Evolutionary conservation across 495 filamentous ascomycete species (phyloP).

Genomic region (Penicillium taxi): DNA sequence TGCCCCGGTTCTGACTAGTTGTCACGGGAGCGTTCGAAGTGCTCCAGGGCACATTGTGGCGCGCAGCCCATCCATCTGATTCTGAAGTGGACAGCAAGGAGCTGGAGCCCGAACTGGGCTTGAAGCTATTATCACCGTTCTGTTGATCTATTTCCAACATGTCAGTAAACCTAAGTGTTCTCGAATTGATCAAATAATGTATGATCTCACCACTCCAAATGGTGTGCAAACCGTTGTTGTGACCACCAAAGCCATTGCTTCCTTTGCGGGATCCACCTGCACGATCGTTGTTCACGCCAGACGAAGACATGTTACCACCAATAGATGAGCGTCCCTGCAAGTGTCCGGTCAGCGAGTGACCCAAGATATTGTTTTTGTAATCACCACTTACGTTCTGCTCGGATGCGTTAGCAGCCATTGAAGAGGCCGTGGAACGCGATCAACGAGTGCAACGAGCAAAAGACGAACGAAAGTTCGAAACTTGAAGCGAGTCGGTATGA

Average conservation of each 20-base stretch:
- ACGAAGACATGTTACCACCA: conserved; percentile 32
- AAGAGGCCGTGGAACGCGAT: conserved; percentile 30
- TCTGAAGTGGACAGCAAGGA: conserved; percentile 59
- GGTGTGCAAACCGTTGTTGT: conserved; percentile 44
- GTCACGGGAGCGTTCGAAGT: conserved; percentile 42
- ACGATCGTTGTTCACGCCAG: conserved; percentile 34
- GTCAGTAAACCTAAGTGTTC: no score
- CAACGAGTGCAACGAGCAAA: conserved; percentile 8
- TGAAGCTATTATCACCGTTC: conserved; percentile 24
- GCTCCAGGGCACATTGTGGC: conserved; percentile 48
- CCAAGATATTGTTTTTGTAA: neutral
- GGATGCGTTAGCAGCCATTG: conserved; percentile 33
- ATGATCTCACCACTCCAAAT: conserved; percentile 62
- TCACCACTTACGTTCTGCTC: conserved; percentile 32
- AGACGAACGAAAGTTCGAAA: conserved; percentile 8
- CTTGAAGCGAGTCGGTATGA: conserved; percentile 10
- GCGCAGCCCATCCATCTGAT: conserved; percentile 48
- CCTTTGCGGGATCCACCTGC: conserved; percentile 28
- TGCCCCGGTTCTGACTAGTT: conserved; percentile 32
- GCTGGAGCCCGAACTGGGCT: conserved; percentile 55
- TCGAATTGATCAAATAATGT: no score
- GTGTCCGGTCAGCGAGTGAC: neutral
- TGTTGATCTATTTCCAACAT: conserved; percentile 22
- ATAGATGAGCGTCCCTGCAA: conserved; percentile 32
- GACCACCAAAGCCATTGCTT: conserved; percentile 37